Conservation (phyloP, 441 rosid species). For the Eruca vesicaria region DNA sequence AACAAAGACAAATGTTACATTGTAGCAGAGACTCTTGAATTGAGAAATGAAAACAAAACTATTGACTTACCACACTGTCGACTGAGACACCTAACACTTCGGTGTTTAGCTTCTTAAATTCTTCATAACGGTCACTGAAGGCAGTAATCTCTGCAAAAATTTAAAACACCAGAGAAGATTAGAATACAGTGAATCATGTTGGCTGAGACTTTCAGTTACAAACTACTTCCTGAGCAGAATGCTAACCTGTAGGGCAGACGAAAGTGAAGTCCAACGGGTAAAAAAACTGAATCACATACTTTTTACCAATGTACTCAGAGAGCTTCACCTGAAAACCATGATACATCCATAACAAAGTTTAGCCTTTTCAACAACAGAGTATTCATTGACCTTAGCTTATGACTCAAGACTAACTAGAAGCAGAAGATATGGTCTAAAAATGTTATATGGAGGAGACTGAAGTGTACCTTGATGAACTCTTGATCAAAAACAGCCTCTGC, state of each 20-base stretch:
- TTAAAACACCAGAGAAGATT: not conserved
- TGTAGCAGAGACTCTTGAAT: not conserved
- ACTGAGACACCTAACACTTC: constrained; percentile 67
- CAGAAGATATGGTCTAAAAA: no score
- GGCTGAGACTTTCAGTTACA: not conserved
- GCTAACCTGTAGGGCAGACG: constrained; percentile 72
- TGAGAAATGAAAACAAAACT: not conserved
- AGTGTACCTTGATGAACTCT: constrained; percentile 70
- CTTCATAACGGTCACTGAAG: constrained; percentile 75
- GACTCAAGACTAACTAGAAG: not conserved
- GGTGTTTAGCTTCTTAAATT: constrained; percentile 71
- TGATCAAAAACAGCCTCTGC: constrained; percentile 88
- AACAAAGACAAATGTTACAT: not conserved
- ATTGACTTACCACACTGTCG: constrained; percentile 69
- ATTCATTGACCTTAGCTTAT: not conserved
- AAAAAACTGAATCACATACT: constrained; percentile 79
- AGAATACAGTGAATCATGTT: constrained; percentile 1
- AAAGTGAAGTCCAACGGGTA: constrained; percentile 83
- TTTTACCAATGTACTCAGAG: constrained; percentile 80
- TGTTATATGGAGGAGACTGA: not conserved
- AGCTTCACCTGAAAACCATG: constrained; percentile 63
- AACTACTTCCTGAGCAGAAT: not conserved
- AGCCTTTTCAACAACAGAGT: not conserved
- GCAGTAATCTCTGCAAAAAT: constrained; percentile 70
- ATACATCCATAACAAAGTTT: not conserved